These are phyloP conservation scores for Leccinum pellstonianum DNA, from an alignment of 768 basidiomycete genomes.

Conservation along the genomic window DNA sequence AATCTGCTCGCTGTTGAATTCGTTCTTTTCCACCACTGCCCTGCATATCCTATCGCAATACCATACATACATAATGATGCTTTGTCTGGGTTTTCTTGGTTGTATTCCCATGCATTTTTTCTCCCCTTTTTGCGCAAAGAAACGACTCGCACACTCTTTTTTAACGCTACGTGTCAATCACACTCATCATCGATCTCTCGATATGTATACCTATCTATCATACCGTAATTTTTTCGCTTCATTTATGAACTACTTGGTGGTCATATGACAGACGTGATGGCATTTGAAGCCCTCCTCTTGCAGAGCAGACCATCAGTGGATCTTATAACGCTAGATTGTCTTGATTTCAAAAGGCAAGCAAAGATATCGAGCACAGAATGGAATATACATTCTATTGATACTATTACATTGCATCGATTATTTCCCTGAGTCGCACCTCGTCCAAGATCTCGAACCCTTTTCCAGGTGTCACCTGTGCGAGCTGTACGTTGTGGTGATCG, in stretches of 20 bases:
- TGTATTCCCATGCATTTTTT: slow-evolving; percentile 15
- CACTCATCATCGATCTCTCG: background rate
- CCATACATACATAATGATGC: background rate
- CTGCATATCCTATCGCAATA: slow-evolving; percentile 18
- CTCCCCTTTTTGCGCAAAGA: slow-evolving; percentile 8
- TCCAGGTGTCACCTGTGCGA: slow-evolving; percentile 87
- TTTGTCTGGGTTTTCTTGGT: slow-evolving; percentile 10
- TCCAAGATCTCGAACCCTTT: slow-evolving; percentile 90
- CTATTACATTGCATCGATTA: slow-evolving; percentile 79
- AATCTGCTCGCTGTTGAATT: slow-evolving; percentile 9
- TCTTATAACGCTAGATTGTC: background rate
- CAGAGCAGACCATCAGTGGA: too few relatives aligned
- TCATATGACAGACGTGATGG: background rate
- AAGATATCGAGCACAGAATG: background rate
- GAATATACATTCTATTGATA: slow-evolving; percentile 18
- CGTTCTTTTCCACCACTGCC: slow-evolving; percentile 1
- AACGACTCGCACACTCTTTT: slow-evolving; percentile 15
- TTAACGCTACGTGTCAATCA: slow-evolving; percentile 4
- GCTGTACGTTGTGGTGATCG: slow-evolving; percentile 97
- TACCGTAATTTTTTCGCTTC: slow-evolving; percentile 9
- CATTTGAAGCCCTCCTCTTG: background rate
- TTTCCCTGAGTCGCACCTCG: slow-evolving; percentile 74
- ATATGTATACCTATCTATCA: slow-evolving; percentile 30
- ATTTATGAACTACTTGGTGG: slow-evolving; percentile 1
- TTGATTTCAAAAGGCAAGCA: background rate